phyloP scores from a whole-genome alignment of 2,329 filamentous ascomycete species.

The Pyrenochaeta sp. region DNA sequence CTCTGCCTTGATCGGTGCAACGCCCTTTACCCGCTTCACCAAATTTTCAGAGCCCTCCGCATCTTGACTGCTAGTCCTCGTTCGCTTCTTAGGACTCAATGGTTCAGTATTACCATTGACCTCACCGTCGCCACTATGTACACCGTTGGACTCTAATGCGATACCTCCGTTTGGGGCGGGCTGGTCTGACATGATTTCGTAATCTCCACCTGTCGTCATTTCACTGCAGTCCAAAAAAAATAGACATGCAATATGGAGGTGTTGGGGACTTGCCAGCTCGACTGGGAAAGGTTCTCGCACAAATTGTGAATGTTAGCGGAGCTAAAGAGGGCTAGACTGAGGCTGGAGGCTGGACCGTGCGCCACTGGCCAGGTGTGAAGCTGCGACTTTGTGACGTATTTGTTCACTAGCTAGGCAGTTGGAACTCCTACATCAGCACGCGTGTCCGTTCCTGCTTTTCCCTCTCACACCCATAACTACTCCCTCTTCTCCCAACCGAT shows the following conservation, averaged over 20 bases:
- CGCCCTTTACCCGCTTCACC: slow-evolving; percentile 57
- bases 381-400: slow-evolving; percentile 42
- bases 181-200: slow-evolving; percentile 15
- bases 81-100: slow-evolving; percentile 45
- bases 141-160: slow-evolving; percentile 22
- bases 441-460: slow-evolving; percentile 25
- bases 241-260: slow-evolving; percentile 11
- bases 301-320: slow-evolving; percentile 27
- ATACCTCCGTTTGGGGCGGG: slow-evolving; percentile 19
- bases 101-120: slow-evolving; percentile 38
- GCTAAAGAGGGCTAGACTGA: slow-evolving; percentile 27
- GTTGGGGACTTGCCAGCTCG: slow-evolving; percentile 19
- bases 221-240: slow-evolving; percentile 2
- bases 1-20: slow-evolving; percentile 78
- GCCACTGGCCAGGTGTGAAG: slow-evolving; percentile 22
- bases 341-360: slow-evolving; percentile 10
- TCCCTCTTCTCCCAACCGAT: slow-evolving; percentile 6
- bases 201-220: slow-evolving; percentile 26
- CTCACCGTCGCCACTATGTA: slow-evolving; percentile 32
- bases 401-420: slow-evolving; percentile 41
- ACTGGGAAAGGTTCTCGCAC: slow-evolving; percentile 19
- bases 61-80: slow-evolving; percentile 45
- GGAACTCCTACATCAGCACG: slow-evolving; percentile 31
- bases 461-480: slow-evolving; percentile 18
- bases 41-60: slow-evolving; percentile 32